A percentile compares a stretch with the other conserved stretches of the same genome.
These are phyloP conservation scores for Fagopyrum homotropicum DNA, from an alignment of 148 eudicot genomes.

Conservation along the genomic window DNA sequence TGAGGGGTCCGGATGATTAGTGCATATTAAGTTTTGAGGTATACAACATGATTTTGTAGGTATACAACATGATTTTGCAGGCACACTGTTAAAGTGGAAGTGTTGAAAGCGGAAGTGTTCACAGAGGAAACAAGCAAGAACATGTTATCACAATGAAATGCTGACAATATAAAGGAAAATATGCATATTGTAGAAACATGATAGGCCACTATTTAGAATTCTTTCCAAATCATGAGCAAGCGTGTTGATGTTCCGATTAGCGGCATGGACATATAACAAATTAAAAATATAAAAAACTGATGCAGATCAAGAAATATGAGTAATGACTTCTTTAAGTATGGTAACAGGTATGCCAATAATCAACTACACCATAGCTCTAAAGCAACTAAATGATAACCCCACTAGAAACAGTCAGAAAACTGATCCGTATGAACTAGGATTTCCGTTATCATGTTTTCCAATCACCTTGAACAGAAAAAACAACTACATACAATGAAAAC, in stretches of 20 bases:
- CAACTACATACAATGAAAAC: background rate
- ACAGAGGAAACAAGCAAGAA: background rate
- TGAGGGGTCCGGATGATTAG: no score
- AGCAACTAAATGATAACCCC: background rate
- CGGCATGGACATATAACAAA: slow-evolving; percentile 1
- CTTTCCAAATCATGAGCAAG: background rate
- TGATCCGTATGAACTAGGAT: background rate
- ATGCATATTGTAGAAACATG: background rate
- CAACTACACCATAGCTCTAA: background rate
- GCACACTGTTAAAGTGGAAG: no score
- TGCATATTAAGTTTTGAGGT: no score
- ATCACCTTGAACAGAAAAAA: background rate
- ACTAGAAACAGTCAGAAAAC: background rate
- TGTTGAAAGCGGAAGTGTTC: no score
- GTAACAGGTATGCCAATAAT: background rate
- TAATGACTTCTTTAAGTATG: background rate
- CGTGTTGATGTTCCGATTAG: background rate
- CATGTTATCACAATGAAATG: background rate
- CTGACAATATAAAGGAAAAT: background rate
- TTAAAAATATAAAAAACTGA: background rate
- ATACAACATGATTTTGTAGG: no score
- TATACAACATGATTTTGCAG: no score
- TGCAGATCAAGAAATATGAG: background rate
- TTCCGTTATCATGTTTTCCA: background rate
- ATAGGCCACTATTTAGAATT: background rate